Evolutionary conservation across 306 rosid genomes (phyloP), one percentile per base, ranked within the genome.

Genomic region (Urtica urens): DNA sequence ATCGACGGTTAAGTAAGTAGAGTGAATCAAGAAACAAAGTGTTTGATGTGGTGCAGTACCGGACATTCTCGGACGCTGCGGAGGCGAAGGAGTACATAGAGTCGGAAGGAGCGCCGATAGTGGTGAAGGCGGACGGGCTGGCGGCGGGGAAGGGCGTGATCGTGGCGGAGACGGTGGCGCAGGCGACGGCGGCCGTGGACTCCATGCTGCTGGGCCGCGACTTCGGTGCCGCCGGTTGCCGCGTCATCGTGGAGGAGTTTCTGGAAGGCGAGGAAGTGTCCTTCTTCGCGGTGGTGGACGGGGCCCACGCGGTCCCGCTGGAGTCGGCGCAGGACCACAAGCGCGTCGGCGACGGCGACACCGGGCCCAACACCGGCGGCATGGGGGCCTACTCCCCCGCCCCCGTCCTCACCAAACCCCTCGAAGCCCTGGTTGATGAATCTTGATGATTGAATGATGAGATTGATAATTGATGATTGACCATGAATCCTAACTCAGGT

Each of bases 361-460:
- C 75, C 0, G 99, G 99, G 38, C 99, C 95, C 15, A 90, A 90
- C 68, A 90, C 95, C 17, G 95, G 99, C 42, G 99, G 99, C 58
- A 85, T 85, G 99, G 99, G 99, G 49, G 99, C 99, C 34, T 90
- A 85, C 67, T 90, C 96, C 13, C 96, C 94, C 0, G 99, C 95
- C 24, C 99, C 95, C 37, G 46, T 90, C 34, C 51, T 90, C 47
- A 90, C 99, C 12, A 72, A 70, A 75, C 85, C 79, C 50, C 95
- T 90, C 63, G 78, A 90, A 43, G 72, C 71, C 22, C 10, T 75
- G 31, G 87, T 85, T 33, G n/a, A n/a, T n/a, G n/a, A n/a, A n/a
- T n/a, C n/a, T n/a, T n/a, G n/a, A n/a, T n/a, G n/a, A n/a, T n/a
- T n/a, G n/a, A n/a, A n/a, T n/a, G n/a, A n/a, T n/a, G n/a, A n/a